Evolutionary conservation across 1,139 yeast species (phyloP).

Genomic region (Zygosaccharomyces pseudobailii): DNA sequence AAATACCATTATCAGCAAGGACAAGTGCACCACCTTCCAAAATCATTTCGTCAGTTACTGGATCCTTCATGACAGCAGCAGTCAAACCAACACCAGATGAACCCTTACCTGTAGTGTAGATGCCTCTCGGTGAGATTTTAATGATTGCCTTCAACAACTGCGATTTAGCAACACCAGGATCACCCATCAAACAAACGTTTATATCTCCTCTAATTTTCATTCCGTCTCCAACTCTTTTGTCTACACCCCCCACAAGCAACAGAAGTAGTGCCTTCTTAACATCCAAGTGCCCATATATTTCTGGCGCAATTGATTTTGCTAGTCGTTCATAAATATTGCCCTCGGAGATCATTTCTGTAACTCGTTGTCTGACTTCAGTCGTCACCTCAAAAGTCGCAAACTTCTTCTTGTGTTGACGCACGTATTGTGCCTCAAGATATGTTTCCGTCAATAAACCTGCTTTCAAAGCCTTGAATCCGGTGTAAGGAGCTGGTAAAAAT

Average conservation of each 20-base stretch:
- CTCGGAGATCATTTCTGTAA: constrained; percentile 48
- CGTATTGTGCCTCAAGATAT: constrained; percentile 80
- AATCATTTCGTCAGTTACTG: constrained; percentile 97
- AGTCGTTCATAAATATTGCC: constrained; percentile 77
- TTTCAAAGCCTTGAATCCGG: constrained; percentile 86
- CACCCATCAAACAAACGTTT: constrained; percentile 96
- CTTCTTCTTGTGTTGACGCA: constrained; percentile 83
- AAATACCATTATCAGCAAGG: constrained; percentile 94
- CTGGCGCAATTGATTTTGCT: constrained; percentile 93
- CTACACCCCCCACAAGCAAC: constrained; percentile 89
- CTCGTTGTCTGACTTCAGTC: constrained; percentile 50
- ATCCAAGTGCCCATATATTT: constrained; percentile 90
- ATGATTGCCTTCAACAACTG: constrained; percentile 88
- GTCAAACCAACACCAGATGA: constrained; percentile 99
- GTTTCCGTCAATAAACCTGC: constrained; percentile 96
- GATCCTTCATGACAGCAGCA: constrained; percentile 98
- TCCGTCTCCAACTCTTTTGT: constrained; percentile 93
- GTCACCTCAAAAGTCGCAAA: constrained; percentile 65
- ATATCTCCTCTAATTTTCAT: constrained; percentile 97
- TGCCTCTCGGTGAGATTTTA: constrained; percentile 94
- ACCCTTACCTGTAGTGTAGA: constrained; percentile 98
- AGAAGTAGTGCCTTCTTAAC: constrained; percentile 85
- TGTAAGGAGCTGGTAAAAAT: constrained; percentile 89
- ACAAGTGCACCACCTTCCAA: constrained; percentile 98
- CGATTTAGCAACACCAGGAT: constrained; percentile 99